A percentile compares a stretch with the other conserved stretches of the same genome.
Evolutionary conservation across 2,329 filamentous ascomycete species (phyloP).

Genomic region (Venturia nashicola): DNA sequence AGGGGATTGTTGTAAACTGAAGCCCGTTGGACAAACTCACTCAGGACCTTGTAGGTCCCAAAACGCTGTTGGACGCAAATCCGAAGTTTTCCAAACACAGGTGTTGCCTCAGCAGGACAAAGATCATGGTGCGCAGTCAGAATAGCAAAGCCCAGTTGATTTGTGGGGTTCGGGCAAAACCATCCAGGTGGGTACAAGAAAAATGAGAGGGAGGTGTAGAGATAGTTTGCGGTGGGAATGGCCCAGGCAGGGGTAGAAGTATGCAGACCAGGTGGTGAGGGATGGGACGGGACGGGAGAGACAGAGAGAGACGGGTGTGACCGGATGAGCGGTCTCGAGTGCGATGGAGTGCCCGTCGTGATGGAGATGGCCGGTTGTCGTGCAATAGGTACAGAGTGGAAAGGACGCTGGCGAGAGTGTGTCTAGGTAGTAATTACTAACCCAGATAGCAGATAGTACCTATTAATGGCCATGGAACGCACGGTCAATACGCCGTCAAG

Average conservation of each 20-base stretch:
- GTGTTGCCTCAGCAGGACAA: not conserved
- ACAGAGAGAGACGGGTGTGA: not conserved
- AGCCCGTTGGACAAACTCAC: not conserved
- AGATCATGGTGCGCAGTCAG: not conserved
- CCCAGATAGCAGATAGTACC: too few relatives aligned
- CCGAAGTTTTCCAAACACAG: not conserved
- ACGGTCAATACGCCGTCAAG: not conserved
- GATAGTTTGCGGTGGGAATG: too few relatives aligned
- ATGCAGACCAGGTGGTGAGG: not conserved
- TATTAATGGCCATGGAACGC: too few relatives aligned
- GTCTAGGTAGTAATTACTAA: too few relatives aligned
- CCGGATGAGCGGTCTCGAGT: not conserved
- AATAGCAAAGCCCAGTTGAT: not conserved
- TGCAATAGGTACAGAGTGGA: not conserved
- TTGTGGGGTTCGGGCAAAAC: not conserved
- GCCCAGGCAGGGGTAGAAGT: not conserved
- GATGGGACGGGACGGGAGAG: too few relatives aligned
- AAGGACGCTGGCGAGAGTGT: not conserved
- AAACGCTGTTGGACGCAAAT: not conserved
- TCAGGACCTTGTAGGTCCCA: not conserved
- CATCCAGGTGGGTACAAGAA: too few relatives aligned
- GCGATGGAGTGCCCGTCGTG: too few relatives aligned
- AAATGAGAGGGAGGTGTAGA: too few relatives aligned
- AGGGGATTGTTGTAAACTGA: not conserved
- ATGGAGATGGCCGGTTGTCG: not conserved